Conservation (phyloP, 2,329 filamentous ascomycete genomes). For the Diaporthe velutina region DNA sequence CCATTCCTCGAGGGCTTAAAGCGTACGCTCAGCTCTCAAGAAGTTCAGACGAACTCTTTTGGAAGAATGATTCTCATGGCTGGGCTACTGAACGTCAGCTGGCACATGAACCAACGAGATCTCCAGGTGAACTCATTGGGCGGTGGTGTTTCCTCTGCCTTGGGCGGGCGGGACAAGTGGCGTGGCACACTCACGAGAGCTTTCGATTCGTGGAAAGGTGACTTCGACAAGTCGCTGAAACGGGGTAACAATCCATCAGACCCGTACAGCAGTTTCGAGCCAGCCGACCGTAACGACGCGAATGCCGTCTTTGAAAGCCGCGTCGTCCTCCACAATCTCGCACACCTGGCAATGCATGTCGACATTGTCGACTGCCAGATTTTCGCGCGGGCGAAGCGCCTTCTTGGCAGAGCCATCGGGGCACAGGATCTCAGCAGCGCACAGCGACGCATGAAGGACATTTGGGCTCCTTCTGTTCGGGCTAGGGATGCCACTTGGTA, state of each 20-base stretch:
- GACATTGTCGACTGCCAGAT: slow-evolving; percentile 98
- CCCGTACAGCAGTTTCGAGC: slow-evolving; percentile 64
- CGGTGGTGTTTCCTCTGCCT: slow-evolving; percentile 76
- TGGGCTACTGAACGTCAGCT: slow-evolving; percentile 91
- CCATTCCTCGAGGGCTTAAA: slow-evolving; percentile 94
- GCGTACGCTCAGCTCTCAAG: slow-evolving; percentile 85
- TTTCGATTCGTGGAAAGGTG: slow-evolving; percentile 93
- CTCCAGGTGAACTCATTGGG: slow-evolving; percentile 90
- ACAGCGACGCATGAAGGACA: slow-evolving; percentile 85
- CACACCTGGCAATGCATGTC: slow-evolving; percentile 98
- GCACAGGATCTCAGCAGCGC: slow-evolving; percentile 84
- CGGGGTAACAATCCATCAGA: slow-evolving; percentile 65
- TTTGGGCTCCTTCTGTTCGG: slow-evolving; percentile 89
- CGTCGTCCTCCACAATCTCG: slow-evolving; percentile 90
- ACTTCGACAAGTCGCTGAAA: slow-evolving; percentile 88
- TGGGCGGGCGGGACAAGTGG: slow-evolving; percentile 94
- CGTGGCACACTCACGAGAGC: slow-evolving; percentile 85
- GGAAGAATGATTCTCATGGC: slow-evolving; percentile 95
- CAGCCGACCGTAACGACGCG: slow-evolving; percentile 72
- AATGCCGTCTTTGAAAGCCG: slow-evolving; percentile 84
- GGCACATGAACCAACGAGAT: slow-evolving; percentile 98
- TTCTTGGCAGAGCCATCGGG: slow-evolving; percentile 88
- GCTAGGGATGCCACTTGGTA: slow-evolving; percentile 94
- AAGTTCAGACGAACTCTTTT: slow-evolving; percentile 92
- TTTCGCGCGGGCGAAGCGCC: slow-evolving; percentile 86